phyloP scores from a whole-genome alignment of 805 yeast species.

The Myxozyma sirexii region DNA sequence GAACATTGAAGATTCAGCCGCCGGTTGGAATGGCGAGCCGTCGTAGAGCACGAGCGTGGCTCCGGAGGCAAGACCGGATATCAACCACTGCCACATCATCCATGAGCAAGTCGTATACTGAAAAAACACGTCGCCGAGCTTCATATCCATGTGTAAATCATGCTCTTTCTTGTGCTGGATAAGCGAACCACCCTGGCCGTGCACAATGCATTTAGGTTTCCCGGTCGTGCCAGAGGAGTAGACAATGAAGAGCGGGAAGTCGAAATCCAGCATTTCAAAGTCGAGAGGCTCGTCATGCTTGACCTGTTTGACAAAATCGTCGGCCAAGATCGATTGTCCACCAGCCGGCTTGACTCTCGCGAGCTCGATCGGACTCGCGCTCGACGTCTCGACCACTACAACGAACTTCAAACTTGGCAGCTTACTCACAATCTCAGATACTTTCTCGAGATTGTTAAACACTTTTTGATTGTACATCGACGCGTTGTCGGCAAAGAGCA shows the following conservation, averaged over 20 bases:
- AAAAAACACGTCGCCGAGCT: conserved; percentile 33
- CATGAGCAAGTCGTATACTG: conserved; percentile 38
- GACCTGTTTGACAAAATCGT: conserved; percentile 11
- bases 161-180: conserved; percentile 37
- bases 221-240: conserved; percentile 38
- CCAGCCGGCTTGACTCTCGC: conserved; percentile 11
- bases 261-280: conserved; percentile 35
- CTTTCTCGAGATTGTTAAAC: conserved; percentile 30
- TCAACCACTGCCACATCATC: conserved; percentile 40
- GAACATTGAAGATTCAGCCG: conserved; percentile 34
- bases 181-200: conserved; percentile 37
- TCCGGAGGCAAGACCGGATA: conserved; percentile 36
- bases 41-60: conserved; percentile 36
- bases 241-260: conserved; percentile 35
- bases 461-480: conserved; percentile 34
- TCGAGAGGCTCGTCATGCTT: conserved; percentile 8
- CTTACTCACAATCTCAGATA: conserved; percentile 25
- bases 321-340: conserved; percentile 1
- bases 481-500: conserved; percentile 34
- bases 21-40: conserved; percentile 36
- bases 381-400: conserved; percentile 18
- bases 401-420: conserved; percentile 25
- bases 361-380: conserved; percentile 9
- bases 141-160: conserved; percentile 34
- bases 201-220: conserved; percentile 37